Conservation (phyloP, 140 eudicot species). For the Erigeron philadelphicus region DNA sequence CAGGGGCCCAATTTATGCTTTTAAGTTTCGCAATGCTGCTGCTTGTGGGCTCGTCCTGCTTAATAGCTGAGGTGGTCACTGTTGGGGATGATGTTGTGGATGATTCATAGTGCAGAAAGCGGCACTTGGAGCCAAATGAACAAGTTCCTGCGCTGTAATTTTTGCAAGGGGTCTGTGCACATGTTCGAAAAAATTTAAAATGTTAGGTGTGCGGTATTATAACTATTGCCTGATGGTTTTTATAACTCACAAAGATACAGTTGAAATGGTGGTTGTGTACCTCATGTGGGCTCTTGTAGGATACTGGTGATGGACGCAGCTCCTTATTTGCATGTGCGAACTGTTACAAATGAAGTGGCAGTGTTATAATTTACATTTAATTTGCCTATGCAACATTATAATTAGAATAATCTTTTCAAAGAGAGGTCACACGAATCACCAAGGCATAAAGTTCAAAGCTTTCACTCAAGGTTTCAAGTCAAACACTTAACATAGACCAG, state of each 20-base stretch:
- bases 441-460: conserved; percentile 6
- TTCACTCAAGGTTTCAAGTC: conserved; percentile 4
- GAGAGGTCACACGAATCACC: conserved; percentile 14
- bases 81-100: conserved; percentile 27
- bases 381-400: conserved; percentile 13
- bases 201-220: not conserved
- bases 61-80: conserved; percentile 17
- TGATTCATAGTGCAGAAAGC: conserved; percentile 33
- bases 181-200: not conserved
- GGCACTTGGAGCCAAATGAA: conserved; percentile 41
- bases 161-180: conserved; percentile 37
- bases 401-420: not conserved
- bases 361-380: not conserved
- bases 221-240: conserved; percentile 2
- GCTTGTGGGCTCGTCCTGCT: conserved; percentile 22
- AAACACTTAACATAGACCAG: not conserved
- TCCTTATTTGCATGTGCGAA: conserved; percentile 64
- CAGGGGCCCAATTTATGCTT: conserved; percentile 57
- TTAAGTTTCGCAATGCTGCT: conserved; percentile 17
- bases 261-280: conserved; percentile 31
- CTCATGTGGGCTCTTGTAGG: conserved; percentile 47
- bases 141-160: conserved; percentile 33
- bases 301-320: conserved; percentile 38
- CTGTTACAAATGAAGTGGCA: conserved; percentile 35
- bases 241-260: not conserved